Base-by-base conservation (phyloP, 1,284 basidiomycete genomes). In the Rugosomyces carneus region DNA sequence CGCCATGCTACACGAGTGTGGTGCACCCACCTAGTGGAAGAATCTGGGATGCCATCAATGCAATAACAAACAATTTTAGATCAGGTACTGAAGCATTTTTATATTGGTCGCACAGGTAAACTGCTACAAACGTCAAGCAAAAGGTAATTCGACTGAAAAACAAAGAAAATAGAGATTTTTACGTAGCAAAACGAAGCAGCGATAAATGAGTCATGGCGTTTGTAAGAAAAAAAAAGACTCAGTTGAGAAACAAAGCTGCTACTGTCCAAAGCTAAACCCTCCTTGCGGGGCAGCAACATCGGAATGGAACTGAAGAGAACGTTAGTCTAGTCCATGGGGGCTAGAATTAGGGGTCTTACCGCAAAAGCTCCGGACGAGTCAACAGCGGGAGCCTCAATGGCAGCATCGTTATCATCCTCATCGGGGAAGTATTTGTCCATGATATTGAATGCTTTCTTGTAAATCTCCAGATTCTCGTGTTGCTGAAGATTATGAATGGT, bases 381-480 rank as follows among this genome's bases (percentile, higher is more conserved):
- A 37, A 98, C 91, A 45, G 80, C 80, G 5, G 93, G 82, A 20
- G 84, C 84, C 37, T 73, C 76, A 56, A 92, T 86, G 38, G 81
- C 88, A 39, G 87, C 83, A 60, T 89, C 88, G 16, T 81, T 81
- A 40, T 90, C 87, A 58, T 90, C 87, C 57, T 90, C 88, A 56
- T 90, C 87, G 27, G 88, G 87, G 82, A 91, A 89, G 70, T 89
- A 92, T 62, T 89, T 94, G 72, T 95, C 93, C 93, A 96, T 96
- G 65, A 98, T 97, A 69, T 93, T 95, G 81, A 96, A 99, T 52
- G 94, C 95, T 75, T 99, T 99, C 79, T 97, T 98, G 76, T 99
- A 90, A 61, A 99, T 99, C 62, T 99, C 95, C 67, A 98, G 70
- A 71, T 98, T 99, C 72, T 99, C 95, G 69, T 99, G 96, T 69